Evolutionary conservation across 192 early-diverging fungal genomes (phyloP).

Genomic region (Coemansia sp.): DNA sequence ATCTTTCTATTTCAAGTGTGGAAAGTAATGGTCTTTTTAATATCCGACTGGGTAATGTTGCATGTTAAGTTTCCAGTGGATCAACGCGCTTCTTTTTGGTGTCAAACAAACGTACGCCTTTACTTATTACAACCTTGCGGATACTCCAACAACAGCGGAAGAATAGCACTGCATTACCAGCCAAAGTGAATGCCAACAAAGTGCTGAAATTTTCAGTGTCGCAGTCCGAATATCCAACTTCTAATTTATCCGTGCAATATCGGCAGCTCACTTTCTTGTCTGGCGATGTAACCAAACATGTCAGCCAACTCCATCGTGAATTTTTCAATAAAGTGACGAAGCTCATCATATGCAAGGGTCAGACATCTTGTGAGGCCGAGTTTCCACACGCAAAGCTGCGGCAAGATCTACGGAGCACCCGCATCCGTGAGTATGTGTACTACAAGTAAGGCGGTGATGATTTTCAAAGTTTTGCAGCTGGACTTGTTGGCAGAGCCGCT

Average conservation of each 20-base stretch:
- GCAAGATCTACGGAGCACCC: conserved; percentile 47
- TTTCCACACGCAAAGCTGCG: conserved; percentile 26
- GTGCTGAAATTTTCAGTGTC: conserved; percentile 48
- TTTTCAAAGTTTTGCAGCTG: conserved; percentile 50
- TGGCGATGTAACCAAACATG: no score
- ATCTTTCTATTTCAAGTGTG: no score
- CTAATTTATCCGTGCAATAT: conserved; percentile 35
- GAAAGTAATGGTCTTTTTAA: no score
- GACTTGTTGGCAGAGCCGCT: conserved; percentile 43
- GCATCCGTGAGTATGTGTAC: conserved; percentile 42
- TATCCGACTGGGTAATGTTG: no score
- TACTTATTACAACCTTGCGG: neutral
- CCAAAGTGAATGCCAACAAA: conserved; percentile 6
- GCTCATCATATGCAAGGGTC: conserved; percentile 25
- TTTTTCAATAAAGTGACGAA: conserved; percentile 40
- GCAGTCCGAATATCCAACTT: conserved; percentile 35
- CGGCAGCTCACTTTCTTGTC: conserved; percentile 16
- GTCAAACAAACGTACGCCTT: conserved; percentile 29
- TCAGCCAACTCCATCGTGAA: no score
- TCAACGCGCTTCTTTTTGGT: conserved; percentile 41
- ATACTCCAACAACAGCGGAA: no score
- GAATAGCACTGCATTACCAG: no score
- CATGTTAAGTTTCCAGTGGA: no score
- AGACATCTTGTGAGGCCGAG: conserved; percentile 15
- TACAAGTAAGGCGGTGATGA: conserved; percentile 26